Evolutionary conservation across 1,139 yeast species (phyloP).

Genomic region (Geotrichum australiense): DNA sequence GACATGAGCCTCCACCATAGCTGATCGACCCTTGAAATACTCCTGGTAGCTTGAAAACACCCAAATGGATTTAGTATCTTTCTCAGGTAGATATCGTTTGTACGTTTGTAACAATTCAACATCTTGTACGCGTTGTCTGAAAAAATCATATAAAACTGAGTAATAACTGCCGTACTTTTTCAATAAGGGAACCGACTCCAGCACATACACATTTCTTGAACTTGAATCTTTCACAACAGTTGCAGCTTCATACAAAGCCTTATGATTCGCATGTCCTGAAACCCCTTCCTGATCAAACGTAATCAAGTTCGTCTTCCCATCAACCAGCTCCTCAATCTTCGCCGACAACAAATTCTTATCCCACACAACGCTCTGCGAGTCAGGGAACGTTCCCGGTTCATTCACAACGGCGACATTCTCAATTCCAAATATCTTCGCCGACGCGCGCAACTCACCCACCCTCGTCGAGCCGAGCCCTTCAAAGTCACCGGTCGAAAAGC

Average conservation of each 20-base stretch:
- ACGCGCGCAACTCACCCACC: slow-evolving; percentile 48
- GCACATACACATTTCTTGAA: slow-evolving; percentile 10
- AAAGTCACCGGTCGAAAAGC: slow-evolving; percentile 74
- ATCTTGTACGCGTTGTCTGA: slow-evolving; percentile 3
- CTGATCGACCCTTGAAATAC: slow-evolving; percentile 54
- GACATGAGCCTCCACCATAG: slow-evolving; percentile 78
- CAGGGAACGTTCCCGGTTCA: slow-evolving; percentile 44
- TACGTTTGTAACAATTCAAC: no score
- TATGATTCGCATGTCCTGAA: slow-evolving; percentile 82
- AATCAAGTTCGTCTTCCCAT: slow-evolving; percentile 40
- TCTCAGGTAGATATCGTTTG: not conserved
- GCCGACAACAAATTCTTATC: slow-evolving; percentile 38
- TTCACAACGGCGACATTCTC: slow-evolving; percentile 40
- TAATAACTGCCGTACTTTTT: slow-evolving; percentile 33
- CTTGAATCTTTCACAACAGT: slow-evolving; percentile 5
- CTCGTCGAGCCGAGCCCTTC: slow-evolving; percentile 66
- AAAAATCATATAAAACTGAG: slow-evolving; percentile 29
- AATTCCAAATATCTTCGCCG: slow-evolving; percentile 56
- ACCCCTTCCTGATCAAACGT: slow-evolving; percentile 84
- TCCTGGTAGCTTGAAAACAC: slow-evolving; percentile 38
- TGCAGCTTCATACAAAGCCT: slow-evolving; percentile 55
- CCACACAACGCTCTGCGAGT: slow-evolving; percentile 74
- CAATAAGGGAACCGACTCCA: slow-evolving; percentile 35
- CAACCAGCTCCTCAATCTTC: slow-evolving; percentile 25
- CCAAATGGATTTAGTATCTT: slow-evolving; percentile 27